Conservation (phyloP, 192 early-diverging fungal genomes). For the Podila minutissima region DNA sequence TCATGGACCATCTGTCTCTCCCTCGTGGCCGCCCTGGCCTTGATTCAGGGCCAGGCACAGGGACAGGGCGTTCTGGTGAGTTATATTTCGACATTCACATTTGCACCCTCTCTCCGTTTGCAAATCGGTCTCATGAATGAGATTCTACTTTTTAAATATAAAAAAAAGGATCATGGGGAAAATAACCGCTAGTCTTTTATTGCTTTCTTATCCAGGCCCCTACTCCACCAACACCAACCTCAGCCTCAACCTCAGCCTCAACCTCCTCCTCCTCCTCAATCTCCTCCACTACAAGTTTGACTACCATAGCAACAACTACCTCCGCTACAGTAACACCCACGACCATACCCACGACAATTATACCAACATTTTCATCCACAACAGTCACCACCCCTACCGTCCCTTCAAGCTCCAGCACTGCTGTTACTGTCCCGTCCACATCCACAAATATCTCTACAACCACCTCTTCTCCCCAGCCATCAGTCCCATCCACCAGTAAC, state of each 20-base stretch:
- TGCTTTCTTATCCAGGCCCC: background rate
- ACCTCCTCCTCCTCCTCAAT: background rate
- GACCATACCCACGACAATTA: background rate
- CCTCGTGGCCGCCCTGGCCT: slow-evolving; percentile 13
- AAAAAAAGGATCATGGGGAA: background rate
- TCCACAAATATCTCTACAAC: background rate
- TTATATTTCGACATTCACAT: background rate
- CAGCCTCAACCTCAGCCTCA: background rate
- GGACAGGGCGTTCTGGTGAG: background rate
- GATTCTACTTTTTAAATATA: background rate
- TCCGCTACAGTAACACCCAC: background rate
- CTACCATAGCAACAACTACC: background rate
- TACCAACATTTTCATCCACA: background rate
- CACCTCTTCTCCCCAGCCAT: background rate
- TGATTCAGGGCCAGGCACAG: slow-evolving; percentile 21
- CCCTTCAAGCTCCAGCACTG: background rate
- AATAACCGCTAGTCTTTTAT: background rate
- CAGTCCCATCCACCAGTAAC: background rate
- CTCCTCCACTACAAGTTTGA: background rate
- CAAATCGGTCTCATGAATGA: too few relatives aligned
- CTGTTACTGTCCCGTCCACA: background rate
- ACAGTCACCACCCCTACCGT: background rate
- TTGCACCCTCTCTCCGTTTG: background rate
- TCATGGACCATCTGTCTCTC: slow-evolving; percentile 6
- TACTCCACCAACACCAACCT: background rate